Conservation (phyloP, 2,329 filamentous ascomycete species). For the Hymenoscyphus occultus region DNA sequence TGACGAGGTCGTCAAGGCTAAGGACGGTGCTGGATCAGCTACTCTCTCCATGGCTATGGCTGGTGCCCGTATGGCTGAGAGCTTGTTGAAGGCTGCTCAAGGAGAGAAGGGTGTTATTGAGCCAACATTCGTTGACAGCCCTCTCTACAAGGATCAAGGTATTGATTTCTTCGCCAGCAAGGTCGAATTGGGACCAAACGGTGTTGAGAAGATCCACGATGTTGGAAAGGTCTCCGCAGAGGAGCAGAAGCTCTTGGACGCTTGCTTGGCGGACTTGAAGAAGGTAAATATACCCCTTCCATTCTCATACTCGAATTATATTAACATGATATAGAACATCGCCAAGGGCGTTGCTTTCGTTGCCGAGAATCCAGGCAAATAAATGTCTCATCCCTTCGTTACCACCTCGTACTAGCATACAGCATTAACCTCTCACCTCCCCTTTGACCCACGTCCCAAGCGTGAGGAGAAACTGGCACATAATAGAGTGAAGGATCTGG, state of each 20-base stretch:
- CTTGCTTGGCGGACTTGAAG: constrained; percentile 78
- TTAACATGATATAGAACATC: constrained; percentile 66
- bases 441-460: neutral
- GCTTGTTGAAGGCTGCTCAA: constrained; percentile 85
- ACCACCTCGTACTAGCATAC: constrained; percentile 7
- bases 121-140: constrained; percentile 95
- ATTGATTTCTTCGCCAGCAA: constrained; percentile 95
- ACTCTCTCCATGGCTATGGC: constrained; percentile 99
- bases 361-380: constrained; percentile 57
- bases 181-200: constrained; percentile 94
- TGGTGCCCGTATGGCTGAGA: constrained; percentile 80
- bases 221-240: constrained; percentile 79
- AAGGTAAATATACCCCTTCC: constrained; percentile 46
- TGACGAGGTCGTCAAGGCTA: constrained; percentile 98
- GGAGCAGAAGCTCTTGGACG: constrained; percentile 89
- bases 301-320: neutral
- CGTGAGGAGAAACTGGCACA: constrained; percentile 2
- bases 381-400: constrained; percentile 36
- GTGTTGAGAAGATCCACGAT: constrained; percentile 89
- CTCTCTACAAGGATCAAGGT: constrained; percentile 97
- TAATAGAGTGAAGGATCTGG: constrained; percentile 12
- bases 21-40: constrained; percentile 94
- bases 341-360: constrained; percentile 74
- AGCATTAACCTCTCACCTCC: neutral
- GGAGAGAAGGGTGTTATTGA: constrained; percentile 94